Conservation (phyloP, 1,284 basidiomycete species). For the Porogramme epimiltina region DNA sequence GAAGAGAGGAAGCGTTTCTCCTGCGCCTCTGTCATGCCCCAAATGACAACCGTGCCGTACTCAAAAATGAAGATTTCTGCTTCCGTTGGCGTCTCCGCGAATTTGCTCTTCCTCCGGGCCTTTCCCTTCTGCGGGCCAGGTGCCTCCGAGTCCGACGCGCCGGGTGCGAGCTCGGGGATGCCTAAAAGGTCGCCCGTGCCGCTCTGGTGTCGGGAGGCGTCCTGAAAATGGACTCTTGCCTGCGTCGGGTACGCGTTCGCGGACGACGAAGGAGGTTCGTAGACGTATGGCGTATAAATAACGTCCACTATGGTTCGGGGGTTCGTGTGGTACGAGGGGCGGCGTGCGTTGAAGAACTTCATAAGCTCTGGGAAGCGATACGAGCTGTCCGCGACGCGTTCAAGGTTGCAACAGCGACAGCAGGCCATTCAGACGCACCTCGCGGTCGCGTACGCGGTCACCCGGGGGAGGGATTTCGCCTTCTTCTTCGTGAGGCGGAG, state of each 20-base stretch:
- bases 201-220: conserved; percentile 19
- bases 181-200: conserved; percentile 71
- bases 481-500: conserved; percentile 90
- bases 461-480: conserved; percentile 90
- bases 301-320: conserved; percentile 81
- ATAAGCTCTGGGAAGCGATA: conserved; percentile 87
- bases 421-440: conserved; percentile 51
- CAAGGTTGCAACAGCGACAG: background rate
- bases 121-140: conserved; percentile 33
- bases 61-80: conserved; percentile 94
- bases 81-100: conserved; percentile 65
- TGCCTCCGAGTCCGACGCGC: conserved; percentile 29
- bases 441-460: conserved; percentile 94
- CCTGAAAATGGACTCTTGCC: conserved; percentile 33
- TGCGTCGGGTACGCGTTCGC: conserved; percentile 18
- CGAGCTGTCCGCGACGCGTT: conserved; percentile 47
- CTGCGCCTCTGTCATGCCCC: conserved; percentile 95
- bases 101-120: conserved; percentile 58
- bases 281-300: conserved; percentile 83
- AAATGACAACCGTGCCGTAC: conserved; percentile 93
- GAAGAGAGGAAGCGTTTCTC: conserved; percentile 89
- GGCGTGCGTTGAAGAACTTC: conserved; percentile 86
- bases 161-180: conserved; percentile 60
- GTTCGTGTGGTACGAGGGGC: conserved; percentile 81
- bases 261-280: conserved; percentile 47